phyloP scores from a whole-genome alignment of 805 yeast species.

The Pichia phayaonensis region DNA sequence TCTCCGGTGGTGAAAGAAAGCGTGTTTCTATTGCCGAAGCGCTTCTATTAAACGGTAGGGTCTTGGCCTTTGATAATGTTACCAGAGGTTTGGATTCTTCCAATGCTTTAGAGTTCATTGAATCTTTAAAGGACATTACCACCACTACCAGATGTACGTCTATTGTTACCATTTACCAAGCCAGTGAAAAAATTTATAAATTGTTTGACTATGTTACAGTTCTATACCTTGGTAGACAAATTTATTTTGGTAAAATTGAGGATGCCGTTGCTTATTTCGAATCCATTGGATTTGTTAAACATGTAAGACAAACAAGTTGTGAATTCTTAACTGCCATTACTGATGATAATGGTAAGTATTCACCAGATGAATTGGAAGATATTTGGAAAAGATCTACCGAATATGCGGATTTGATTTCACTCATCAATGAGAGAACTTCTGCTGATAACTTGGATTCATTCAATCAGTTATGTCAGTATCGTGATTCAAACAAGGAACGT shows the following conservation, averaged over 20 bases:
- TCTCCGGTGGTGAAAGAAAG: slow-evolving; percentile 68
- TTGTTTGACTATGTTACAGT: slow-evolving; percentile 56
- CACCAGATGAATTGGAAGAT: slow-evolving; percentile 42
- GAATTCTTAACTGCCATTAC: slow-evolving; percentile 63
- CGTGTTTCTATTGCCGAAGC: slow-evolving; percentile 67
- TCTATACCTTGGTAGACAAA: slow-evolving; percentile 55
- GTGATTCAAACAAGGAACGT: slow-evolving; percentile 31
- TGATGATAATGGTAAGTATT: slow-evolving; percentile 42
- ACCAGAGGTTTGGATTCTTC: slow-evolving; percentile 71
- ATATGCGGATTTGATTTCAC: slow-evolving; percentile 30
- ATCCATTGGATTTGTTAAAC: slow-evolving; percentile 58
- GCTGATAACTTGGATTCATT: slow-evolving; percentile 23
- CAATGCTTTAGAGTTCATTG: slow-evolving; percentile 58
- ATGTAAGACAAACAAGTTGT: slow-evolving; percentile 59
- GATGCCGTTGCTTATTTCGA: slow-evolving; percentile 48
- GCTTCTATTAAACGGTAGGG: slow-evolving; percentile 42
- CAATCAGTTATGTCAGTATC: slow-evolving; percentile 20
- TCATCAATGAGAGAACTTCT: slow-evolving; percentile 28
- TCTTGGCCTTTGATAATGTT: slow-evolving; percentile 62
- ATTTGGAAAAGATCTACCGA: slow-evolving; percentile 54
- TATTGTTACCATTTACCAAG: slow-evolving; percentile 60
- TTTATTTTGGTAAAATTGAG: slow-evolving; percentile 48
- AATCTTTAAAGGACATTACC: slow-evolving; percentile 52
- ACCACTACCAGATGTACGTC: slow-evolving; percentile 48
- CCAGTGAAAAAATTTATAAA: slow-evolving; percentile 56